A percentile compares a stretch with the other conserved stretches of the same genome.
These are phyloP conservation scores for Albizia julibrissin DNA, from an alignment of 306 rosid genomes.

Conservation along the genomic window DNA sequence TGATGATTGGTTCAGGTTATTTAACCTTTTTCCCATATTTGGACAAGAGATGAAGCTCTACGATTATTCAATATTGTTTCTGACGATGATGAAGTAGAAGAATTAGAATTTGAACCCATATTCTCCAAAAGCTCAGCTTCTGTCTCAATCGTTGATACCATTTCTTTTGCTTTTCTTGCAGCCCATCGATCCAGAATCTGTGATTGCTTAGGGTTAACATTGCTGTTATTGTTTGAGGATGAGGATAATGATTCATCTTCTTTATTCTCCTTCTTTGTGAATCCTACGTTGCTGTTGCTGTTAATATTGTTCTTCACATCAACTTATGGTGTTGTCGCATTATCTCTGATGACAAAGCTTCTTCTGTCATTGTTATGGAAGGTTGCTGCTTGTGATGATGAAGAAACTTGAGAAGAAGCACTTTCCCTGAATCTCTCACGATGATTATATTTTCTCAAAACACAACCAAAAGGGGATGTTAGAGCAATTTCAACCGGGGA, in stretches of 20 bases:
- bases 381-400: slow-evolving; percentile 8
- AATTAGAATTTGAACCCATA: background rate
- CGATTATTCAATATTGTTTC: slow-evolving; percentile 28
- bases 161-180: slow-evolving; percentile 34
- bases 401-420: background rate
- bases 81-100: background rate
- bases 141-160: slow-evolving; percentile 40
- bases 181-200: slow-evolving; percentile 36
- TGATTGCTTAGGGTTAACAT: background rate
- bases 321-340: background rate
- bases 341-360: too few species aligned
- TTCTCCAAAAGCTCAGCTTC: slow-evolving; percentile 37
- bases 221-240: background rate
- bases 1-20: background rate
- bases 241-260: background rate
- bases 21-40: slow-evolving; percentile 88
- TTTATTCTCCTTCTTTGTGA: background rate
- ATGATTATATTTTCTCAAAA: slow-evolving; percentile 61
- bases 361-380: slow-evolving; percentile 41
- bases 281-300: background rate
- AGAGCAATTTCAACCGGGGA: slow-evolving; percentile 65
- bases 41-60: slow-evolving; percentile 86
- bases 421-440: slow-evolving; percentile 37
- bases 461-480: slow-evolving; percentile 67
- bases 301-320: background rate